These are phyloP conservation scores for Selaginella moellendorffii DNA, from an alignment of 75 land plant genomes.

Conservation along the genomic window DNA sequence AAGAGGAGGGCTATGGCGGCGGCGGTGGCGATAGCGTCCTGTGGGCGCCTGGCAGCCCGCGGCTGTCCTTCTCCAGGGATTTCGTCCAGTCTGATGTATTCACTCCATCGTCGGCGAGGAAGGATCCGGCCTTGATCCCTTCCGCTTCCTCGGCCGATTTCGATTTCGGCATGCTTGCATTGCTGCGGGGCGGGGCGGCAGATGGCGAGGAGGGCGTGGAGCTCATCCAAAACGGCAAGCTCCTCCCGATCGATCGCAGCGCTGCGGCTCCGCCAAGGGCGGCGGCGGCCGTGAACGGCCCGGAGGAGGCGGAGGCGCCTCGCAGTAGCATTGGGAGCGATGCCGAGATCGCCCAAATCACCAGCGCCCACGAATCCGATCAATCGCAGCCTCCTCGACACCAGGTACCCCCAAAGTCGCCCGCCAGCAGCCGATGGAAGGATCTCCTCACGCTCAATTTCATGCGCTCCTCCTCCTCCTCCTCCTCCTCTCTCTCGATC, in stretches of 20 bases:
- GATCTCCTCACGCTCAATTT: background rate
- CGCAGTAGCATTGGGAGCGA: no score
- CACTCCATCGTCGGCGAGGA: background rate
- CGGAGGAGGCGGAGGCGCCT: no score
- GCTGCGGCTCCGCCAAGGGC: no score
- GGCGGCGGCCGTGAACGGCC: no score
- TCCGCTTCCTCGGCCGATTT: background rate
- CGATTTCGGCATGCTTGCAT: conserved; percentile 4
- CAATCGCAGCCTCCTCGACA: no score
- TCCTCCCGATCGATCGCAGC: no score
- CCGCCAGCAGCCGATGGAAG: background rate
- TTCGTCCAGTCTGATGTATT: conserved; percentile 4
- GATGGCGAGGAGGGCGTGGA: background rate
- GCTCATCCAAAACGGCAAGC: conserved; percentile 2
- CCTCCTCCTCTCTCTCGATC: background rate
- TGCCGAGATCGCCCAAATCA: no score
- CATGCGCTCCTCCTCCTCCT: background rate
- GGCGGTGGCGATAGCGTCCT: no score
- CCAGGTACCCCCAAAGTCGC: background rate
- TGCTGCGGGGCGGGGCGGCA: background rate
- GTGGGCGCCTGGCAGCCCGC: no score
- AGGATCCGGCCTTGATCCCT: background rate
- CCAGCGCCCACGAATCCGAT: no score
- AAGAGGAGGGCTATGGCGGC: no score
- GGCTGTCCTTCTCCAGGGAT: conserved; percentile 8